Evolutionary conservation across 2,329 filamentous ascomycete genomes (phyloP).

Genomic region (Annulohypoxylon truncatum): DNA sequence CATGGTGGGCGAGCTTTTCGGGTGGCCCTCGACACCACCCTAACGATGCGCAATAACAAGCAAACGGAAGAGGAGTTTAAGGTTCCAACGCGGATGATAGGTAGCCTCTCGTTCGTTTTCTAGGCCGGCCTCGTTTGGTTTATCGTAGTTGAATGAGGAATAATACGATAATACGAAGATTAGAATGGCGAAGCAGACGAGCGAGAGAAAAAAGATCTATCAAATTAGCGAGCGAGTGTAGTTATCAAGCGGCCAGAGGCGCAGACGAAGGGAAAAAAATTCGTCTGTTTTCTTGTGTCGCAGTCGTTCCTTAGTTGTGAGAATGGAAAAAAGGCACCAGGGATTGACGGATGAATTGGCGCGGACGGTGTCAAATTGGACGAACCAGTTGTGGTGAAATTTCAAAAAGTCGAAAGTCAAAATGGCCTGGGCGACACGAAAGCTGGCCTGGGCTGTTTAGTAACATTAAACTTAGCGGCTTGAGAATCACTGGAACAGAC

Average conservation of each 20-base stretch:
- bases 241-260: constrained; percentile 13
- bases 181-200: constrained; percentile 16
- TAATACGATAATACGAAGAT: constrained; percentile 6
- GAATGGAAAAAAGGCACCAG: constrained; percentile 27
- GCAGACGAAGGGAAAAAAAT: constrained; percentile 16
- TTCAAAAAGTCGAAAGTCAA: constrained; percentile 26
- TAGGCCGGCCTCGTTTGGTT: constrained; percentile 20
- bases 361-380: constrained; percentile 32
- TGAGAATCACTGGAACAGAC: constrained; percentile 4
- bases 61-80: constrained; percentile 19
- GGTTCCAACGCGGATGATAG: constrained; percentile 10
- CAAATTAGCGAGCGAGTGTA: constrained; percentile 31
- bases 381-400: constrained; percentile 38
- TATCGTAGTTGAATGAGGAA: constrained; percentile 15
- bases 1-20: constrained; percentile 68
- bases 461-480: constrained; percentile 13
- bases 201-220: constrained; percentile 26
- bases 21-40: constrained; percentile 58
- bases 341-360: constrained; percentile 36
- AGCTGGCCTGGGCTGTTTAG: constrained; percentile 25
- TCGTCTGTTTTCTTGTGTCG: constrained; percentile 22
- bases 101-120: constrained; percentile 26
- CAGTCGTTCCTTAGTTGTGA: constrained; percentile 21
- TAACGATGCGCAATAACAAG: constrained; percentile 38
- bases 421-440: constrained; percentile 34